Base-by-base conservation (phyloP, 305 asterid genomes). In the Fraxinus xanthoxyloides region DNA sequence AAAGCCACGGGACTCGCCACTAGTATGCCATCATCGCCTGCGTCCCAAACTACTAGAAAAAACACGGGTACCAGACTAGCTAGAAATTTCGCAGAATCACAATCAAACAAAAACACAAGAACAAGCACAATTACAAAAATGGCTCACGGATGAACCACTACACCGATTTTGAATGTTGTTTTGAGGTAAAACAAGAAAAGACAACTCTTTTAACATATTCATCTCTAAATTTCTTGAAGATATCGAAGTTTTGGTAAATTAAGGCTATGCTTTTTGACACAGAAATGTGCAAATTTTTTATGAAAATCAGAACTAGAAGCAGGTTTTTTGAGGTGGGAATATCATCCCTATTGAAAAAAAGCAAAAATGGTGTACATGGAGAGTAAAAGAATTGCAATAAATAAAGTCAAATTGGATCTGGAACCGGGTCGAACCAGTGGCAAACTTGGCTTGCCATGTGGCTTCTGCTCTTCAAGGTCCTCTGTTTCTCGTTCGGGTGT, bases 141-240 rank as follows among this genome's bases (percentile, higher is more conserved):
- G 92, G 70, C 78, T 94, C 97, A 12, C 97, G 97, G 8, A 94
- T 95, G 88, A 87, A 92, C 99, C 98, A 94, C n/a, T 89, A 91
- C 4, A 95, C 97, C 72, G 92, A 90, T 72, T 92, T 87, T 35
- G 96, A 78, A 34, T 84, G 80, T 17, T 76, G 77, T 70, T 83
- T 87, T 21, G 93, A 81, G 4, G 79, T 5, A 10, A 89, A 81
- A 43, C 86, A 82, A 40, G 86, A 75, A 43, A 85, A 5, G 32
- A 92, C 90, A 9, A 88, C 48, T 78, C 76, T 88, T 24, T 81
- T 85, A 0, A 85, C 90, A 46, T 36, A 86, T 21, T 85, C 92
- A n/a, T 87, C 90, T 23, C 85, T 88, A 46, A 59, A 74, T 7
- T 88, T 87, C 88, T 87, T 91, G 46, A 82, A 70, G 38, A 81